Evolutionary conservation across 495 filamentous ascomycete species (phyloP).

Genomic region (Viridothelium virens): DNA sequence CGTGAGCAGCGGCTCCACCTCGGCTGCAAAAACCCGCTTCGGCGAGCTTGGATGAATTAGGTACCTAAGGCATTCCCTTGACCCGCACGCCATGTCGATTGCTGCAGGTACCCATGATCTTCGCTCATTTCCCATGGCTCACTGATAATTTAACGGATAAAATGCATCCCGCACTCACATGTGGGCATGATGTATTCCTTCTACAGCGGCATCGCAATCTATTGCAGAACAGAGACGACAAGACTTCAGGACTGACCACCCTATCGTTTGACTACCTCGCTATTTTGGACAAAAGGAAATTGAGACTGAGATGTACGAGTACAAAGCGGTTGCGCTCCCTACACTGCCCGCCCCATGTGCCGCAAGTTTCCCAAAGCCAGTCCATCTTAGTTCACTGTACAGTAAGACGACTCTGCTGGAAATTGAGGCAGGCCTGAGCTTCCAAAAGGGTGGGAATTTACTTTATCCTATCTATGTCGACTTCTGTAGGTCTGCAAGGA

Average conservation of each 20-base stretch:
- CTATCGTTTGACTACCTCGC: background rate
- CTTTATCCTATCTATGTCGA: slow-evolving; percentile 25
- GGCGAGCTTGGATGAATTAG: background rate
- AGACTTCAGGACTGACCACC: background rate
- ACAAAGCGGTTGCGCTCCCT: background rate
- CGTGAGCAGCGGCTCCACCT: slow-evolving; percentile 7
- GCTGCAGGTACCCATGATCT: slow-evolving; percentile 2
- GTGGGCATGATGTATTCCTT: background rate
- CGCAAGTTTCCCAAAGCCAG: too few species aligned
- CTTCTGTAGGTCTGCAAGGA: slow-evolving; percentile 87
- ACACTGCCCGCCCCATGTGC: background rate
- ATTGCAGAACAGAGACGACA: background rate
- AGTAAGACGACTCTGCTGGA: background rate
- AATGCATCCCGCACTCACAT: background rate
- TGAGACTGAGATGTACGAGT: slow-evolving; percentile 10
- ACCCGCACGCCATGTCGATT: background rate
- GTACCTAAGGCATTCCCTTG: background rate
- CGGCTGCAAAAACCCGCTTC: background rate
- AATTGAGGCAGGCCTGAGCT: background rate
- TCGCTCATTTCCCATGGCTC: too few species aligned
- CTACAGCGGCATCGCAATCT: background rate
- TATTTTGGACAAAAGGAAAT: background rate
- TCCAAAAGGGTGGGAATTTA: background rate
- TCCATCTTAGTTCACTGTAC: background rate
- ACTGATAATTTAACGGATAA: too few species aligned